These are phyloP conservation scores for Eimeria praecox DNA, from an alignment of 169 alveolate genomes.

Conservation along the genomic window DNA sequence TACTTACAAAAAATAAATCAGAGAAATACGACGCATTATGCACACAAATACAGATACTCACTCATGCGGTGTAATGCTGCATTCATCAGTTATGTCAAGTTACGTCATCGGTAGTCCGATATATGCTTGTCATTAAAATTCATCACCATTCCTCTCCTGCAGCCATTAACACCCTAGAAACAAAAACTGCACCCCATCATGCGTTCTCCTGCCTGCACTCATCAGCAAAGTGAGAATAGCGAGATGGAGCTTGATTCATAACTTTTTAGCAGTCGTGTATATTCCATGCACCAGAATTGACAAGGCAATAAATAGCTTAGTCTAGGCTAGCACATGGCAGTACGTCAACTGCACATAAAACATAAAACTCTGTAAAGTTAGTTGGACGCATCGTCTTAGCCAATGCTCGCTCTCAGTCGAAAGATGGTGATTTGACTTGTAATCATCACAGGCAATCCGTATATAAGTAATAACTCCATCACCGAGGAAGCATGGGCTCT, in stretches of 20 bases:
- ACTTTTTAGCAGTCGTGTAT: not conserved
- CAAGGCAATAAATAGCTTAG: not conserved
- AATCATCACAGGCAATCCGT: slow-evolving; percentile 9
- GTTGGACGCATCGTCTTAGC: not conserved
- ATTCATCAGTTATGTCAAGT: slow-evolving; percentile 1
- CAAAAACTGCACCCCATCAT: slow-evolving; percentile 38
- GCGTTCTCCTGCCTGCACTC: slow-evolving; percentile 50
- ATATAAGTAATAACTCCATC: not conserved
- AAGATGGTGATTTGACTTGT: slow-evolving; percentile 45
- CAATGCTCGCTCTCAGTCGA: slow-evolving; percentile 35
- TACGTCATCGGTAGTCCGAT: slow-evolving; percentile 37
- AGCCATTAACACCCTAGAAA: not conserved
- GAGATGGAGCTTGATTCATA: slow-evolving; percentile 13
- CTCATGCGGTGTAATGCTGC: not conserved
- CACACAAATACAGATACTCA: not conserved
- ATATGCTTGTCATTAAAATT: slow-evolving; percentile 49
- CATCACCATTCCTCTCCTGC: slow-evolving; percentile 22
- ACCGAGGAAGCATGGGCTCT: not conserved
- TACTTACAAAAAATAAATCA: not conserved
- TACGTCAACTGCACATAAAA: slow-evolving; percentile 42
- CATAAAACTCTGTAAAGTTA: not conserved
- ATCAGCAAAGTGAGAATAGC: slow-evolving; percentile 52
- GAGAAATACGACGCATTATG: not conserved
- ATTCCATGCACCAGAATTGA: slow-evolving; percentile 47
- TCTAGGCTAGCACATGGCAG: slow-evolving; percentile 21